Evolutionary conservation across 495 filamentous ascomycete genomes (phyloP).

Genomic region (Lophiotrema nucula): DNA sequence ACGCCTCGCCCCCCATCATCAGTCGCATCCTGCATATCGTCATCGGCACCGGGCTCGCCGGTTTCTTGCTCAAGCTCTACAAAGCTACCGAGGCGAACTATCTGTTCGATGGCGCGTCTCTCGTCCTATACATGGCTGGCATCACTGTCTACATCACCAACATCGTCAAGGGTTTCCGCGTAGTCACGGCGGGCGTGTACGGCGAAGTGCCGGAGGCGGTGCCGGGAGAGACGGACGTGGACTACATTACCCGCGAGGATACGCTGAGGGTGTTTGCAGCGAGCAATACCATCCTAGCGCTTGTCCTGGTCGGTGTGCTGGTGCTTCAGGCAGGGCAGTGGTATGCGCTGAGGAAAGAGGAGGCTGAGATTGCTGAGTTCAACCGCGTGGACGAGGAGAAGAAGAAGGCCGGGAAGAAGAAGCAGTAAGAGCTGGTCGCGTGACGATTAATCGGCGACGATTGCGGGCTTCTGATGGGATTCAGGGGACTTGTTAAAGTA

Average conservation of each 20-base stretch:
- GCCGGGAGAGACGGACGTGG: conserved; percentile 50
- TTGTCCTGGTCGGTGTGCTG: conserved; percentile 86
- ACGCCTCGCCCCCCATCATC: conserved; percentile 85
- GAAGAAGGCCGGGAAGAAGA: conserved; percentile 44
- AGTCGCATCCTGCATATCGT: conserved; percentile 90
- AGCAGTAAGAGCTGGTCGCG: no score
- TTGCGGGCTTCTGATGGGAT: no score
- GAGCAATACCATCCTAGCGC: conserved; percentile 89
- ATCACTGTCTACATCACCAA: conserved; percentile 90
- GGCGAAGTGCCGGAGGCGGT: conserved; percentile 46
- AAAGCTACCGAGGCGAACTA: conserved; percentile 86
- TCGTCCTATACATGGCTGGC: conserved; percentile 89
- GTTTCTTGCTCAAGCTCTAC: conserved; percentile 93
- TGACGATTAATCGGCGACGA: no score
- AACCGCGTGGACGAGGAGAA: conserved; percentile 55
- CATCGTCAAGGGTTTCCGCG: conserved; percentile 86
- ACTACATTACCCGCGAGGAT: conserved; percentile 71
- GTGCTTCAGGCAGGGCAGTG: conserved; percentile 96
- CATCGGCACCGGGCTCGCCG: conserved; percentile 80
- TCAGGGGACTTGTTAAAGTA: no score
- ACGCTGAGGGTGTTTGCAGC: conserved; percentile 87
- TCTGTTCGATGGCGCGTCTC: conserved; percentile 89
- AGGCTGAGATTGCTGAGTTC: conserved; percentile 69
- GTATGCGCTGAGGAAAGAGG: conserved; percentile 95
- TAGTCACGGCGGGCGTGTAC: conserved; percentile 60